Evolutionary conservation across 2,329 filamentous ascomycete genomes (phyloP).

Genomic region (Karstenula rhodostoma): DNA sequence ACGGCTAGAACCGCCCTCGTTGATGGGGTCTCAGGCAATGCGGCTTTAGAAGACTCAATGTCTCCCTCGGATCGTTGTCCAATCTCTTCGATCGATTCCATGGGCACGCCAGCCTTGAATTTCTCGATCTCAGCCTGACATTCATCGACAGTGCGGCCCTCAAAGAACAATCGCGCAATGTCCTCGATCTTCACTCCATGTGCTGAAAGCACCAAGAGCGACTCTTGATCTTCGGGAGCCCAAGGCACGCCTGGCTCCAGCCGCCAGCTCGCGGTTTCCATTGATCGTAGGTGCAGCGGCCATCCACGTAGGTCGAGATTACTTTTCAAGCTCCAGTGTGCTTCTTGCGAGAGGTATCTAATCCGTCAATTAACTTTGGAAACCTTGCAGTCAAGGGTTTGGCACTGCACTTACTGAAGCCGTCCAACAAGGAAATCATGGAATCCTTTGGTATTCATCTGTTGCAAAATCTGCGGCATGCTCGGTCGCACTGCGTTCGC

Average conservation of each 20-base stretch:
- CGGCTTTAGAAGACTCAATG: not conserved
- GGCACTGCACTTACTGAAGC: not conserved
- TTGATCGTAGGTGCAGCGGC: not conserved
- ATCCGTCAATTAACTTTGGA: not conserved
- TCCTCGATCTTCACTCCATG: constrained; percentile 1
- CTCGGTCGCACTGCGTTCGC: not conserved
- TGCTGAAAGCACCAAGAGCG: not conserved
- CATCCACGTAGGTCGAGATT: constrained; percentile 1
- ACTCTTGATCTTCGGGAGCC: not conserved
- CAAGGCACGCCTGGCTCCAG: not conserved
- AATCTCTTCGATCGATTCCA: not conserved
- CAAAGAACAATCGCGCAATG: not conserved
- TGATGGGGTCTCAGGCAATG: not conserved
- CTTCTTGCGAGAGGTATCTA: constrained; percentile 1
- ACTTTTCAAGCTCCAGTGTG: not conserved
- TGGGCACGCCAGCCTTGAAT: not conserved
- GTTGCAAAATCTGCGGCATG: not conserved
- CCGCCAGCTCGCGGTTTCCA: not conserved
- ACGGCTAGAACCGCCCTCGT: no score
- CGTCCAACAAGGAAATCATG: not conserved
- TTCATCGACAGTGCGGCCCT: constrained; percentile 2
- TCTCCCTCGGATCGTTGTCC: not conserved
- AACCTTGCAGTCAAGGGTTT: not conserved
- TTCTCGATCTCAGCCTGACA: not conserved
- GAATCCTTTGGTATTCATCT: not conserved